phyloP scores from a whole-genome alignment of 169 alveolate species.

The Eimeria sp. region DNA sequence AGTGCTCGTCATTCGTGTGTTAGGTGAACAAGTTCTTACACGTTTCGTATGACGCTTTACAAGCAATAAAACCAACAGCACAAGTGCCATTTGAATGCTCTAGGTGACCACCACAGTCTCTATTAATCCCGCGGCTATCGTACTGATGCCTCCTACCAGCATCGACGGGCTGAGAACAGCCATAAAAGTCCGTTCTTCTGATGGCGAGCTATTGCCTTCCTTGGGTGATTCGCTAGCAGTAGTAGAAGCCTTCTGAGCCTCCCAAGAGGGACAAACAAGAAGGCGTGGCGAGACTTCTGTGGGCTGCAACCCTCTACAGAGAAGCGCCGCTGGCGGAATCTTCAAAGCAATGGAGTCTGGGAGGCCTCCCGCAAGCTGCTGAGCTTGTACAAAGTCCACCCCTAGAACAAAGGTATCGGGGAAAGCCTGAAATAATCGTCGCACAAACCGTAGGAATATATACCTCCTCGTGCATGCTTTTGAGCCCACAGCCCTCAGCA shows the following conservation, averaged over 20 bases:
- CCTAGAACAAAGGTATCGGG: conserved; percentile 64
- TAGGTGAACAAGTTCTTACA: neutral
- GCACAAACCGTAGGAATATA: conserved; percentile 54
- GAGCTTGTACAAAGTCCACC: conserved; percentile 74
- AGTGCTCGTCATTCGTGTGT: neutral
- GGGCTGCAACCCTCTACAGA: conserved; percentile 57
- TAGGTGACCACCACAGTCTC: conserved; percentile 20
- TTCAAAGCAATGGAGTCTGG: conserved; percentile 53
- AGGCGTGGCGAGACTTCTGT: conserved; percentile 36
- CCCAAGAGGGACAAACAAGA: conserved; percentile 60
- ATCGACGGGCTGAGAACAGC: conserved; percentile 62
- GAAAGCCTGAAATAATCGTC: conserved; percentile 47
- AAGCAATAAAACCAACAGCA: neutral
- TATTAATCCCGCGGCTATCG: conserved; percentile 27
- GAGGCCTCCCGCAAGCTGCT: conserved; percentile 73
- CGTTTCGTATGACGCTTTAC: neutral
- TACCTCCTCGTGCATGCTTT: conserved; percentile 62
- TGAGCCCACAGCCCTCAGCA: conserved; percentile 66
- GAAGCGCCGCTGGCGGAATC: conserved; percentile 61
- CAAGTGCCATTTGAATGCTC: neutral
- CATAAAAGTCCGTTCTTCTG: conserved; percentile 50
- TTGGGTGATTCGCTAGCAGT: neutral
- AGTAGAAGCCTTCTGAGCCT: conserved; percentile 7
- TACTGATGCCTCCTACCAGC: conserved; percentile 65
- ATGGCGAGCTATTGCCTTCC: neutral